Evolutionary conservation across 2,329 filamentous ascomycete species (phyloP).

Genomic region (Cladophialophora bantiana): DNA sequence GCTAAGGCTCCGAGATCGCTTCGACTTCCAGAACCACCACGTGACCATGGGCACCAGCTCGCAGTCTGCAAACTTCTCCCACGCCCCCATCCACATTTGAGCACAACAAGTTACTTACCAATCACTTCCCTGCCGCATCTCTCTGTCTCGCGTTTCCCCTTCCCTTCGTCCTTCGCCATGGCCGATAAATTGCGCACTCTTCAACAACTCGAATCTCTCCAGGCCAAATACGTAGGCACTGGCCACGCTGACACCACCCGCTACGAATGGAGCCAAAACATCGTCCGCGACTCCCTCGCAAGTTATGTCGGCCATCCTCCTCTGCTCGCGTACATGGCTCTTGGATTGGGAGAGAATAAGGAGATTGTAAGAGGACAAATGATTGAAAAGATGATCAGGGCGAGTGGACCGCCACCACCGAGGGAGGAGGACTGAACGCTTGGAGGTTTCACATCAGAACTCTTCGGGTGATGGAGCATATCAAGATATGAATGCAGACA

Average conservation of each 20-base stretch:
- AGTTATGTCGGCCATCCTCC: conserved; percentile 90
- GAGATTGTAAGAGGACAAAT: conserved; percentile 80
- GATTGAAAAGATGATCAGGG: conserved; percentile 76
- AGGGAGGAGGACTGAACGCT: conserved; percentile 35
- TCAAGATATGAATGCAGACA: background rate
- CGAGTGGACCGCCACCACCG: conserved; percentile 71
- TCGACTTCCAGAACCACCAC: background rate
- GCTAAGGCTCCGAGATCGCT: conserved; percentile 4
- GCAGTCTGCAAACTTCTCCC: background rate
- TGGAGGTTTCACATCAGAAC: background rate
- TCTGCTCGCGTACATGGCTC: conserved; percentile 83
- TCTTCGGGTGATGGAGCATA: background rate
- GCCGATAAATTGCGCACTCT: conserved; percentile 98
- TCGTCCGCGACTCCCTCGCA: conserved; percentile 89
- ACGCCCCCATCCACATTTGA: background rate
- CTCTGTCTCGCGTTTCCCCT: background rate
- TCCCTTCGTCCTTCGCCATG: conserved; percentile 51
- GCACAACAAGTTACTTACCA: background rate
- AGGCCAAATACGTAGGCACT: conserved; percentile 94
- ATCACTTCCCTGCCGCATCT: background rate
- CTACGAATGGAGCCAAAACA: conserved; percentile 97
- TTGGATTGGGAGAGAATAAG: conserved; percentile 84
- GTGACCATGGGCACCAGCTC: background rate
- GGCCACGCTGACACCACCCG: conserved; percentile 96
- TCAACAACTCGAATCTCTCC: conserved; percentile 95